These are phyloP conservation scores for Exophiala spinifera DNA, from an alignment of 2,329 filamentous ascomycete species.

Conservation along the genomic window DNA sequence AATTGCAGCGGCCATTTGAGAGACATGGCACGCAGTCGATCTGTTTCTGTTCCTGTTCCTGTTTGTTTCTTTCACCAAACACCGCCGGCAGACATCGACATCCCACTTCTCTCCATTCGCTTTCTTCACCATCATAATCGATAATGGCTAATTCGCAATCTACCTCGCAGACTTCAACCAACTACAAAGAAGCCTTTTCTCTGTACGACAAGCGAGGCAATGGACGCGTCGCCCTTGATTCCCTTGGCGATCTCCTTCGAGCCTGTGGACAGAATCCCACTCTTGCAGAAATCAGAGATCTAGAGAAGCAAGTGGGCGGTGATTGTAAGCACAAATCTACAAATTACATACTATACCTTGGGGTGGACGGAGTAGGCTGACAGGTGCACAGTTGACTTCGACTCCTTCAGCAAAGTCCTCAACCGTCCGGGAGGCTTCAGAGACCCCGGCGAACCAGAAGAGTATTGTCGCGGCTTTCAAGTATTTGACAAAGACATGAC, in stretches of 20 bases:
- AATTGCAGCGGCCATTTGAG: not conserved
- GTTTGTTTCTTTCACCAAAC: not conserved
- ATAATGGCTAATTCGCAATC: conserved; percentile 25
- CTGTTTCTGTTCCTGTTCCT: no score
- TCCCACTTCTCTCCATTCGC: not conserved
- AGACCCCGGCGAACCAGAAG: conserved; percentile 93
- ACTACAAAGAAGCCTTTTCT: conserved; percentile 99
- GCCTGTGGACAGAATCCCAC: conserved; percentile 98
- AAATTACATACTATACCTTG: not conserved
- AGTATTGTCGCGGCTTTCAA: conserved; percentile 98
- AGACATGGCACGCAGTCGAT: conserved; percentile 1
- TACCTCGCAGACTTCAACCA: conserved; percentile 68
- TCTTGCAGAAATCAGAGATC: conserved; percentile 82
- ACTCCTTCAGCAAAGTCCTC: conserved; percentile 92
- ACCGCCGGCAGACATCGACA: not conserved
- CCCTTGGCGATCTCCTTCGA: conserved; percentile 87
- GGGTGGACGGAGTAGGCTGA: conserved; percentile 3
- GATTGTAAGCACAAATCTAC: conserved; percentile 67
- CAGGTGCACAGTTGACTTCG: conserved; percentile 76
- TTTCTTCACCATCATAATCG: not conserved
- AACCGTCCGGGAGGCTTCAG: conserved; percentile 98
- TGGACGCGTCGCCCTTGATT: conserved; percentile 81
- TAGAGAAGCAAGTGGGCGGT: conserved; percentile 83
- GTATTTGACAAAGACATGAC: conserved; percentile 99
- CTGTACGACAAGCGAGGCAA: conserved; percentile 99